phyloP scores from a whole-genome alignment of 257 asterid genomes.

The Nicotiana undulata region DNA sequence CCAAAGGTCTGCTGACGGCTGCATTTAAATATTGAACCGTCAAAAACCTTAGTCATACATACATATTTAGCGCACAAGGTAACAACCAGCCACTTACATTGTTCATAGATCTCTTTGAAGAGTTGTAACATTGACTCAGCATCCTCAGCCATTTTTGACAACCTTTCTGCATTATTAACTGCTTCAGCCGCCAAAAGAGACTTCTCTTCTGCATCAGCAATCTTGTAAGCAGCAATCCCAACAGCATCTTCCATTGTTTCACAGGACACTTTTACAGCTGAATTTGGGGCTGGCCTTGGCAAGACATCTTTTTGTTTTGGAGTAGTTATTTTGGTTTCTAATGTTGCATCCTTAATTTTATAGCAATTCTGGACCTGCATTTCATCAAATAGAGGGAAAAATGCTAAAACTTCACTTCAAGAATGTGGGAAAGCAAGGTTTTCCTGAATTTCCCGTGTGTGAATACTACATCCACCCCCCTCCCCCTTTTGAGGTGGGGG shows the following conservation, averaged over 20 bases:
- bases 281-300: constrained; percentile 16
- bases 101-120: constrained; percentile 23
- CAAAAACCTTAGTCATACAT: not conserved
- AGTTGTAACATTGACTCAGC: constrained; percentile 24
- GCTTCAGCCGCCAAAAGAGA: constrained; percentile 38
- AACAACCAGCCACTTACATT: constrained; percentile 11
- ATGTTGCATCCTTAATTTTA: constrained; percentile 26
- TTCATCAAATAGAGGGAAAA: not conserved
- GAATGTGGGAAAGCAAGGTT: not conserved
- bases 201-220: constrained; percentile 49
- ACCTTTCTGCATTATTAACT: constrained; percentile 34
- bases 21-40: not conserved
- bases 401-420: not conserved
- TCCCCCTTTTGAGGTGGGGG: not conserved
- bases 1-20: not conserved
- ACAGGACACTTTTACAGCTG: constrained; percentile 4
- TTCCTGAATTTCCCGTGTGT: not conserved
- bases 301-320: constrained; percentile 20
- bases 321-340: constrained; percentile 19
- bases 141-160: constrained; percentile 40
- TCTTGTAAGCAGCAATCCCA: constrained; percentile 28
- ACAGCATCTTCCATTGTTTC: constrained; percentile 32
- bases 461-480: not conserved
- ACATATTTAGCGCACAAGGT: not conserved
- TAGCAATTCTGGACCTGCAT: constrained; percentile 36